Conservation (phyloP, 2,329 filamentous ascomycete genomes). For the Trichoderma cornu-damae region DNA sequence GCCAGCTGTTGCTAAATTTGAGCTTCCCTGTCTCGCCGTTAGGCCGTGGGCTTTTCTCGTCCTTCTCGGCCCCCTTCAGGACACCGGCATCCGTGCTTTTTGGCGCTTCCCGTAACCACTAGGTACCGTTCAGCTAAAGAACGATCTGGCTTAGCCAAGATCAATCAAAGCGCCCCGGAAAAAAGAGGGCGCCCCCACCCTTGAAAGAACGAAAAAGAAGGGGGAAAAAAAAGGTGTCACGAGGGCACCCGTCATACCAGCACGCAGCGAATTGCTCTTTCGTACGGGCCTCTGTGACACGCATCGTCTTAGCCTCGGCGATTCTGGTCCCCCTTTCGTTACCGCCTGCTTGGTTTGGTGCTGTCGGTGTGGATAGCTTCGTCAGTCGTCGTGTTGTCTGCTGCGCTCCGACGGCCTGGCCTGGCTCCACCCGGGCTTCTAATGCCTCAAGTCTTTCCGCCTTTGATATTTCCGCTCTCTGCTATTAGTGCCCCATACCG, state of each 20-base stretch:
- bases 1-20: neutral
- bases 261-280: neutral
- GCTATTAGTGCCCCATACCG: neutral
- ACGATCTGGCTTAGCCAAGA: neutral
- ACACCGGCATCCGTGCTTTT: neutral
- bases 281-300: neutral
- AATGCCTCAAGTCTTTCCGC: neutral
- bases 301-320: neutral
- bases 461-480: neutral
- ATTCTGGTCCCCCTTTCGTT: conserved; percentile 1
- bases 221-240: neutral
- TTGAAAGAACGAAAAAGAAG: neutral
- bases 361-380: neutral
- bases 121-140: neutral
- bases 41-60: neutral
- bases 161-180: neutral
- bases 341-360: conserved; percentile 17
- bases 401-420: neutral
- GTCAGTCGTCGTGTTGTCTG: neutral
- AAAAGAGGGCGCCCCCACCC: neutral
- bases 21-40: neutral
- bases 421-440: neutral
- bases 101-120: neutral
- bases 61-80: neutral
- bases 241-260: neutral